phyloP scores from a whole-genome alignment of 352 stramenopile species.

The Pythium pyrilobum region DNA sequence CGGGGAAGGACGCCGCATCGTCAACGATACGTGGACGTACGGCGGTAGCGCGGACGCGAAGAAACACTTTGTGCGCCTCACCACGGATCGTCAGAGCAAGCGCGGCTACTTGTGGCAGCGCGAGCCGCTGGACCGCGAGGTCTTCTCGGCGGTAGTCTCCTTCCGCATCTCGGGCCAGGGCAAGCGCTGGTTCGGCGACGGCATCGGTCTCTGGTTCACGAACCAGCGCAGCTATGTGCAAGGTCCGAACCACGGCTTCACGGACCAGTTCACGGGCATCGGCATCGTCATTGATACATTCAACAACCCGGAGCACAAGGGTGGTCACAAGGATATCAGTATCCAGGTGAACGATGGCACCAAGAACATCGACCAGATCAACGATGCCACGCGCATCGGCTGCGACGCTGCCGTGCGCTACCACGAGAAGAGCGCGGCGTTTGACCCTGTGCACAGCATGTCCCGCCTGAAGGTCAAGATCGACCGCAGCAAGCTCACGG shows the following conservation, averaged over 20 bases:
- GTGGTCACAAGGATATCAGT: slow-evolving; percentile 81
- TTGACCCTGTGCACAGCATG: slow-evolving; percentile 77
- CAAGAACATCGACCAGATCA: slow-evolving; percentile 63
- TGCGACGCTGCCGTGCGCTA: slow-evolving; percentile 79
- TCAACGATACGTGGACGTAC: slow-evolving; percentile 74
- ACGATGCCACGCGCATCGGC: slow-evolving; percentile 55
- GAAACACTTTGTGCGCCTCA: slow-evolving; percentile 86
- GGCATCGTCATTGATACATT: slow-evolving; percentile 84
- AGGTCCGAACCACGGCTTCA: slow-evolving; percentile 75
- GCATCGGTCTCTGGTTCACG: slow-evolving; percentile 81
- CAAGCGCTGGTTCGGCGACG: slow-evolving; percentile 82
- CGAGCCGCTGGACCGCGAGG: slow-evolving; percentile 40
- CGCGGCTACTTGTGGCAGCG: slow-evolving; percentile 76
- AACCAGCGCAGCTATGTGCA: slow-evolving; percentile 46
- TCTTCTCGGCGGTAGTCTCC: slow-evolving; percentile 59
- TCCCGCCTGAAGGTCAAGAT: slow-evolving; percentile 79
- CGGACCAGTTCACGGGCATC: slow-evolving; percentile 66
- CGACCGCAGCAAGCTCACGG: slow-evolving; percentile 38
- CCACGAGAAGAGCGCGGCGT: slow-evolving; percentile 70
- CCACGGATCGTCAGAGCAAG: slow-evolving; percentile 85
- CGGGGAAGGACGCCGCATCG: slow-evolving; percentile 43
- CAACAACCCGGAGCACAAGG: slow-evolving; percentile 75
- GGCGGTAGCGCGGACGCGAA: slow-evolving; percentile 73
- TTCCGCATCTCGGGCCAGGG: slow-evolving; percentile 81
- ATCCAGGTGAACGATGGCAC: slow-evolving; percentile 78